Base-by-base conservation (phyloP, 805 yeast species). In the Saccharomycopsis fermentans region DNA sequence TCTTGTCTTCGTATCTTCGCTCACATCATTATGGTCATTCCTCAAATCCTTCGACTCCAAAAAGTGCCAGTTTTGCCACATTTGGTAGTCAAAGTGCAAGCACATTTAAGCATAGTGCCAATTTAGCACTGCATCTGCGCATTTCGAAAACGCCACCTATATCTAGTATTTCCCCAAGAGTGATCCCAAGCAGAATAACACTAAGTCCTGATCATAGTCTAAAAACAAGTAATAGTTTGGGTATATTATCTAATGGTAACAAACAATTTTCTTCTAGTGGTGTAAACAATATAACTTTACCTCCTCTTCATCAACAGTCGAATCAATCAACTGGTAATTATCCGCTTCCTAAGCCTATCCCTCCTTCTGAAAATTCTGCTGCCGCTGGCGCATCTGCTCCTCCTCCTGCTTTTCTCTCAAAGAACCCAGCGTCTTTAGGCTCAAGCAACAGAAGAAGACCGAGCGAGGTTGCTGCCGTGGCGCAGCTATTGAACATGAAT, bases 41-140 rank as follows among this genome's bases (percentile, higher is more conserved):
- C 3, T 47, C 54, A 6, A 57, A 54, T 43, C 59, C 59, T 4
- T 29, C 48, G 2, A 57, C 59, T 17, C 59, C 59, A 32, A 53
- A 53, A 29, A 53, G 40, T 17, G 59, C 47, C 14, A 43, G 29
- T 14, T 21, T 43, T 21, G 50, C 50, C 21, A 43, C 50, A 21
- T 43, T 43, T 43, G 47, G 29, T 6, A 24, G 12, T 24, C 56
- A 54, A 14, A 26, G 47, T 34, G 24, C 34, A 27, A 29, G 35
- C 24, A 26, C 35, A 17, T 35, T 55, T 14, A 32, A 51, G n/a
- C 39, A 51, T 12, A 34, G 29, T 35, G 26, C 36, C 54, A 26
- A 50, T 26, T 17, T 27, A 17, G 2, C 17, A 27, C 29, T 53
- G 55, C 39, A 24, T 27, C 55, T 24, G 54, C 40, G 37, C 27